Base-by-base conservation (phyloP, 2,329 filamentous ascomycete species). In the Talaromyces pinophilus region DNA sequence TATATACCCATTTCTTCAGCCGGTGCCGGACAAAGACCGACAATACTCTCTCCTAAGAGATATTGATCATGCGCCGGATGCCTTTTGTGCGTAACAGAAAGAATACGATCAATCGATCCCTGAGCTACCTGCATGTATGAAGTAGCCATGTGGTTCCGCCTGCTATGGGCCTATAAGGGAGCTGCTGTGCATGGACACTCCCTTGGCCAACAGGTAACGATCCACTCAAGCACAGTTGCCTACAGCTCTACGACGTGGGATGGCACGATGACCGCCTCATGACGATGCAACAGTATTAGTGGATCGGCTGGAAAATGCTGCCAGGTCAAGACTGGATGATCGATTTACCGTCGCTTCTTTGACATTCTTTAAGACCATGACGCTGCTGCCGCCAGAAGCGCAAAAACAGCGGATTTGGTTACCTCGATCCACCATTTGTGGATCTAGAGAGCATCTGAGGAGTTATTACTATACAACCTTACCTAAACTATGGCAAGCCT, bases 1-100 rank as follows among this genome's bases (percentile, higher is more conserved):
- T 64, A 48, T 59, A 64, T 64, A 59, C 35, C 52, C 11, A 5
- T 57, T 38, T 57, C 15, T 57, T 57, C 33, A 38, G n/a, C 30
- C 54, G 52, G 54, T 50, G 52, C 50, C 61, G 46, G 61, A 55
- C 35, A 44, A 44, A 15, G 22, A 40, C 19, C 3, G 19, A 22
- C 38, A 44, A 19, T 17, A 17, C 61, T 30, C 33, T 50, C 22
- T 40, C 25, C 15, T 19, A 35, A 42, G 15, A 19, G 22, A n/a
- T 33, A 25, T 22, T n/a, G 44, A 62, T 55, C 48, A 63, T 28
- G 40, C 22, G 35, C 48, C 28, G 6, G 19, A 22, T 55, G 3
- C 19, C 6, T 54, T 44, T 28, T 33, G 8, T 54, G 46, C 33
- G 44, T 55, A 44, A 44, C 48, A 8, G 33, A 30, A 15, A 33